Base-by-base conservation (phyloP, 192 early-diverging fungal genomes). In the Linderina pennispora region DNA sequence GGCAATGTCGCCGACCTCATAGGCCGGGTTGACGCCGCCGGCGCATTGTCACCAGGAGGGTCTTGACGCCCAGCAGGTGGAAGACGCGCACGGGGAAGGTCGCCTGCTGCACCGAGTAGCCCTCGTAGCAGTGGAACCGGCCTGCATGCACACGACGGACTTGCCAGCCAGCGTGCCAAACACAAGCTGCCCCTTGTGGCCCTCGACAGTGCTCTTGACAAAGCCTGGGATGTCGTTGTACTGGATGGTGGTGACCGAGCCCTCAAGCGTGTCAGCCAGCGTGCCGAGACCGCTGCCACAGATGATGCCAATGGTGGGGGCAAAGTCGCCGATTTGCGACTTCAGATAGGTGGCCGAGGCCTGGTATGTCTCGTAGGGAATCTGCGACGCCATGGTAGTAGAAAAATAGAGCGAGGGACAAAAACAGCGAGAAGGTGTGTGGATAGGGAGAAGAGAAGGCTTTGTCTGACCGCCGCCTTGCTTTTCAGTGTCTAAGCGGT, bases 101-200 rank as follows among this genome's bases (percentile, higher is more conserved):
- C 17, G 84, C 81, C 41, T 88, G 82, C 40, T 81, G 72, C 9
- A 84, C 59, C 4, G 78, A 75, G 50, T 92, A 84, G 20, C 94
- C 92, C 62, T 96, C 92, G 60, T 94, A 96, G 48, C 80, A 83
- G 65, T 96, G 92, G 75, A 85, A 87, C 26, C 92, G 79, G 22
- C 92, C 22, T 88, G 85, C 91, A 94, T 92, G 66, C 83, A 88
- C 43, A 92, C 85, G 2, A 81, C 82, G 18, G 77, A 80, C 41
- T 77, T 79, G 38, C 82, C 78, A 8, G 82, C 73, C 33, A 97
- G 74, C 44, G 74, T 75, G 42, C 90, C 91, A 75, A 97, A 92
- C 3, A 89, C 90, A 19, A 97, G 77, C 42, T 59, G 40, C 14
- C 79, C 77, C 35, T 59, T 62, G 25, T 78, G 77, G 22, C 77